Evolutionary conservation across 2,329 filamentous ascomycete species (phyloP).

Genomic region (Fusarium temperatum): DNA sequence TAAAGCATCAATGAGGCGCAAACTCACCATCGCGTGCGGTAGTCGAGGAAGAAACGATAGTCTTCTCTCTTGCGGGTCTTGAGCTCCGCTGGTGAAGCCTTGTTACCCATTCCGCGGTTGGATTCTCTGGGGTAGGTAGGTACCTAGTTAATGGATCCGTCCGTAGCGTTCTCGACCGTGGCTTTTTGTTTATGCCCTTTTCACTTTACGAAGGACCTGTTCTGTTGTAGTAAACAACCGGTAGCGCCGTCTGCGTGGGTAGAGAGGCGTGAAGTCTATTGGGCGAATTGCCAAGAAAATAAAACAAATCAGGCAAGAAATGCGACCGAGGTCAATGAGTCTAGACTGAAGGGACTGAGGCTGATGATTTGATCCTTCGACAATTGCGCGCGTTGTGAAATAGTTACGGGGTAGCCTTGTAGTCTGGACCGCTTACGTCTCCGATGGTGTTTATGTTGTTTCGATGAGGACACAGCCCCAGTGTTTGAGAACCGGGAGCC

Average conservation of each 20-base stretch:
- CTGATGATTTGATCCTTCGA: not conserved
- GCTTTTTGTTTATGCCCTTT: not conserved
- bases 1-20: not conserved
- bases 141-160: not conserved
- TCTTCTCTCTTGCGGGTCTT: constrained; percentile 74
- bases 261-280: constrained; percentile 24
- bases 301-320: not conserved
- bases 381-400: not conserved
- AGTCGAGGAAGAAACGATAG: constrained; percentile 82
- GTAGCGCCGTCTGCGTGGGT: constrained; percentile 3
- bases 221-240: not conserved
- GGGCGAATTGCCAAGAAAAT: not conserved
- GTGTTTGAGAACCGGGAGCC: not conserved
- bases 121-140: not conserved
- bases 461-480: not conserved
- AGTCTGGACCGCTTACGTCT: not conserved
- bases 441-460: not conserved
- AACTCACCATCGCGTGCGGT: constrained; percentile 83
- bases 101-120: constrained; percentile 20
- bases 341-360: constrained; percentile 16
- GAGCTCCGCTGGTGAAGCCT: constrained; percentile 46
- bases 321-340: constrained; percentile 4
- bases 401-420: not conserved
- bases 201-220: not conserved
- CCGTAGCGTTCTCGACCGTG: constrained; percentile 8